phyloP scores from a whole-genome alignment of 306 rosid species.

The Corylus heterophylla region DNA sequence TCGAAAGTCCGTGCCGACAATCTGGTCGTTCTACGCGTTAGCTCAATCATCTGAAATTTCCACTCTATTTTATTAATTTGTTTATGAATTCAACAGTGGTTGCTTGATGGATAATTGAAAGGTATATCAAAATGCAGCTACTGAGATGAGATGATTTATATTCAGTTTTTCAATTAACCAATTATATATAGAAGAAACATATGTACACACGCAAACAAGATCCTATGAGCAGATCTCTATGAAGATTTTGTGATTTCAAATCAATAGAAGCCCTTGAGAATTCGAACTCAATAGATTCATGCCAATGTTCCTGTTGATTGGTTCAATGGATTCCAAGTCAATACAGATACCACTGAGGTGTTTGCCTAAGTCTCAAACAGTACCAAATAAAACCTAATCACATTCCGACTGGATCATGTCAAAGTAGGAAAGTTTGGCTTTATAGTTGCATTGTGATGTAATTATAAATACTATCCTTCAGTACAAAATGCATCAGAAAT shows the following conservation, averaged over 20 bases:
- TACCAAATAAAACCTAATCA: neutral
- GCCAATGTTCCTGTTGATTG: too few species aligned
- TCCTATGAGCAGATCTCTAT: neutral
- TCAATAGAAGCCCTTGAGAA: neutral
- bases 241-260: neutral
- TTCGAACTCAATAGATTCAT: neutral
- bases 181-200: neutral
- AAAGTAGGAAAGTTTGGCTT: too few species aligned
- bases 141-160: neutral
- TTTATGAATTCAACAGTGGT: neutral
- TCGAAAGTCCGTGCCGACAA: neutral
- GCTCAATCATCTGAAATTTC: neutral
- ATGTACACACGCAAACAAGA: neutral
- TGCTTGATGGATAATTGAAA: neutral
- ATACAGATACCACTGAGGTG: neutral
- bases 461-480: too few species aligned
- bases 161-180: too few species aligned
- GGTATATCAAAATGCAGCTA: neutral
- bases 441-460: too few species aligned
- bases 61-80: too few species aligned
- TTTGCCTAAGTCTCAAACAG: neutral
- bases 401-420: too few species aligned
- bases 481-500: too few species aligned
- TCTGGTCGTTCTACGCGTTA: neutral
- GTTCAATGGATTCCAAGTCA: neutral